Conservation (phyloP, 352 stramenopile genomes). For the Pythium vanterpoolii region DNA sequence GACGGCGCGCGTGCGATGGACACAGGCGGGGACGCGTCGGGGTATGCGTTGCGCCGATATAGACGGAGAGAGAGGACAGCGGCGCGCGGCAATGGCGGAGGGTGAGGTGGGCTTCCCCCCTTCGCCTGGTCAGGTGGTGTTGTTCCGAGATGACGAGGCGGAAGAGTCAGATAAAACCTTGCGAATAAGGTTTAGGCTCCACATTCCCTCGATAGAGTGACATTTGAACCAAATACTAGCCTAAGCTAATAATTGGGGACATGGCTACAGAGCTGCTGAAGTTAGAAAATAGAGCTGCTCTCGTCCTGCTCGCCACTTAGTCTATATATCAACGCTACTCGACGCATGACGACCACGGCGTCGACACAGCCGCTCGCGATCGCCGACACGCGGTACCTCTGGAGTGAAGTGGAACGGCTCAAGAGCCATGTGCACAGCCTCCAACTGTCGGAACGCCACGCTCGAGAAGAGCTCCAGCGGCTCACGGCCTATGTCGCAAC, state of each 20-base stretch:
- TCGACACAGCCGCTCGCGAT: constrained; percentile 10
- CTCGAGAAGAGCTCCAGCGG: constrained; percentile 29
- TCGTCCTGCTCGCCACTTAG: too few relatives aligned
- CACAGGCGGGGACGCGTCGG: not conserved
- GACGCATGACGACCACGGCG: not conserved
- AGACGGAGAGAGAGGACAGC: not conserved
- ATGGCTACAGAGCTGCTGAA: constrained; percentile 15
- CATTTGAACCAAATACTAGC: not conserved
- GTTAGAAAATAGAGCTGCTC: too few relatives aligned
- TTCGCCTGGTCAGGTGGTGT: not conserved
- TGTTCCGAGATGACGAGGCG: not conserved
- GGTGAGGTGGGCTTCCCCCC: not conserved
- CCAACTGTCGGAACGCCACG: constrained; percentile 23
- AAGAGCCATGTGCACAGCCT: constrained; percentile 49
- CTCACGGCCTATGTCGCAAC: constrained; percentile 37
- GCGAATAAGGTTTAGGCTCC: constrained; percentile 1
- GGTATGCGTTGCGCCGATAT: too few relatives aligned
- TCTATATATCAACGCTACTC: not conserved
- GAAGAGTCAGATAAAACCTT: constrained; percentile 13
- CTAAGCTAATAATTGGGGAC: constrained; percentile 1
- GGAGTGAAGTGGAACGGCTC: constrained; percentile 55
- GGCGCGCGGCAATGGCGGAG: not conserved
- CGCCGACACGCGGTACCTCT: constrained; percentile 48
- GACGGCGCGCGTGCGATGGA: not conserved
- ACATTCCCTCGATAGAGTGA: constrained; percentile 9